Base-by-base conservation (phyloP, 371 early-diverging fungal genomes). In the Coemansia sp. region DNA sequence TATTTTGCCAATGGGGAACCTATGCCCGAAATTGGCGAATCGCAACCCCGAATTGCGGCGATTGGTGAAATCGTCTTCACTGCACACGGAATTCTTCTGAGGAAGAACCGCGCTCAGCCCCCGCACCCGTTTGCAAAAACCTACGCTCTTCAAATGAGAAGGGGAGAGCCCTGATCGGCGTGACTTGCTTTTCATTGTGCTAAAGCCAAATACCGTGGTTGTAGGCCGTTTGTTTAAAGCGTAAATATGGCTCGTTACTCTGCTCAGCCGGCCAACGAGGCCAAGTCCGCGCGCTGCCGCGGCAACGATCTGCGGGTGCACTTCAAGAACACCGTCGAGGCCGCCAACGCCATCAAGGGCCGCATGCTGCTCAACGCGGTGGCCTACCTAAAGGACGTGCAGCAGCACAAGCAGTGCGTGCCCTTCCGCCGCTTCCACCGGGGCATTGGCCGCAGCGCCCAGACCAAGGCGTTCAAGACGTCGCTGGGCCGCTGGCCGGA, bases 401-500 rank as follows among this genome's bases (percentile, higher is more conserved):
- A 90, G 80, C 91, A 87, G 67, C 95, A 95, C 87, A 97, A 98
- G 89, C 95, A 93, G 84, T 90, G 90, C 80, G 89, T 99, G 67
- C 99, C 99, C 59, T 96, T 99, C 94, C 89, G 95, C 67, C 89
- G 94, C 78, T 99, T 93, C 89, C 86, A 90, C 84, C 94, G 98
- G 68, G 99, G 99, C 85, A 90, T 95, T 71, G 98, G 99, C 75
- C 95, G 99, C 72, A 91, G 93, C 69, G 90, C 95, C 55, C 99
- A 99, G 87, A 99, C 94, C 75, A 96, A 95, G 87, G 90, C 87
- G 63, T 94, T 91, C 84, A 62, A 59, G 52, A 87, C 89, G 64
- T 88, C 96, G 74, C 92, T 92, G 84, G 99, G 92, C 79, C 95
- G 99, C 84, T 99, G 99, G 99, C 99, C 99, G 84, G 91, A 83